Conservation (phyloP, 2,329 filamentous ascomycete genomes). For the Aspergillus proliferans region DNA sequence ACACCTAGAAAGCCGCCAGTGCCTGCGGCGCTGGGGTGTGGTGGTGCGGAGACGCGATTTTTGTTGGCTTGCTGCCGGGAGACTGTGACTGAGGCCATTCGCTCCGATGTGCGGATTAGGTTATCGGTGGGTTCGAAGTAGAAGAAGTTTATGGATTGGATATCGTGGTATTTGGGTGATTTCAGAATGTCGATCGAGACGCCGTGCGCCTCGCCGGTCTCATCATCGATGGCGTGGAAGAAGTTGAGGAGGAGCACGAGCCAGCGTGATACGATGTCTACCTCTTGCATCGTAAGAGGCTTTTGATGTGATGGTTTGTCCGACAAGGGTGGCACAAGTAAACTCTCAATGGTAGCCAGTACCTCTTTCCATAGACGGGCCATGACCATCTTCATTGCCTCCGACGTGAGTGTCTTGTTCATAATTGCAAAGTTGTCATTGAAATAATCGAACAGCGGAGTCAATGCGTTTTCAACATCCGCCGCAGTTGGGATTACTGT, state of each 20-base stretch:
- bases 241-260: constrained; percentile 84
- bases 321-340: constrained; percentile 87
- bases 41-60: constrained; percentile 65
- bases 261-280: constrained; percentile 95
- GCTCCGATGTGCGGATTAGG: constrained; percentile 88
- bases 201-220: constrained; percentile 73
- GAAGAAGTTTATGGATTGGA: constrained; percentile 95
- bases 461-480: constrained; percentile 74
- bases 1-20: constrained; percentile 44
- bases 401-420: constrained; percentile 90
- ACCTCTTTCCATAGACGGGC: constrained; percentile 97
- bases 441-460: constrained; percentile 86
- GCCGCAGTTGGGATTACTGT: constrained; percentile 56
- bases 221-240: constrained; percentile 88
- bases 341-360: constrained; percentile 77
- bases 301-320: constrained; percentile 88
- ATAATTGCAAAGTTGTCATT: constrained; percentile 99
- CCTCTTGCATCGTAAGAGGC: constrained; percentile 75
- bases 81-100: constrained; percentile 84
- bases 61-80: constrained; percentile 64
- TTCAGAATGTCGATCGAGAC: constrained; percentile 88
- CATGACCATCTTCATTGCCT: constrained; percentile 99
- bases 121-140: constrained; percentile 91
- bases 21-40: constrained; percentile 40
- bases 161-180: constrained; percentile 95